These are phyloP conservation scores for Fusarium globosum DNA, from an alignment of 2,329 filamentous ascomycete genomes.

Conservation along the genomic window DNA sequence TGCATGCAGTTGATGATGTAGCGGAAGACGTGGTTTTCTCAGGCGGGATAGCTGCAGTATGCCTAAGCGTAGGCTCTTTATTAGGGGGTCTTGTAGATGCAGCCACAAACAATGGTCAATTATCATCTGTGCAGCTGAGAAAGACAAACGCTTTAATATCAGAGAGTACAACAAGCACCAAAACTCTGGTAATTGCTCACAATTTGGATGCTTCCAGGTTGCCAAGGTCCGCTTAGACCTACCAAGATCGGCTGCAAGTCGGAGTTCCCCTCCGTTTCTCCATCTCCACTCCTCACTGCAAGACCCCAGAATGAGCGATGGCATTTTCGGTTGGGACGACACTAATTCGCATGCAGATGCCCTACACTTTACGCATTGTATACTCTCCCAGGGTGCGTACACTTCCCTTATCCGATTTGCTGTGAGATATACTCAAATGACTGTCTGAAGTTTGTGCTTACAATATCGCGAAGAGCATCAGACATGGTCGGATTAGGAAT, in stretches of 20 bases:
- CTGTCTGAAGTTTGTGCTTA: neutral
- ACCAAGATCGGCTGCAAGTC: neutral
- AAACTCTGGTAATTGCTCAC: neutral
- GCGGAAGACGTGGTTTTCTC: neutral
- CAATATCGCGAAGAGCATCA: neutral
- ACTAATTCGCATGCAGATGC: neutral
- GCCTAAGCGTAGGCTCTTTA: neutral
- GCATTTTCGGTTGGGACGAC: neutral
- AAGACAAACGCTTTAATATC: rapidly evolving
- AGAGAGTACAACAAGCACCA: neutral
- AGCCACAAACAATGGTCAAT: neutral
- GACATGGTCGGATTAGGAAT: slow-evolving; percentile 2
- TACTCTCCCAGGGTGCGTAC: neutral
- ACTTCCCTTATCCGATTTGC: neutral
- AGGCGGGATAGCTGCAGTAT: neutral
- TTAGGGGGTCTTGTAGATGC: neutral
- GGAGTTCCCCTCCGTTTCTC: neutral
- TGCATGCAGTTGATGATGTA: neutral
- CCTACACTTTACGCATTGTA: neutral
- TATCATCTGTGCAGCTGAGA: too few species aligned
- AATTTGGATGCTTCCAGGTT: neutral
- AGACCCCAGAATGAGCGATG: neutral
- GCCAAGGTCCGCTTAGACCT: slow-evolving; percentile 3
- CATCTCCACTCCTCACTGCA: slow-evolving; percentile 2
- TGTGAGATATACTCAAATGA: neutral